Base-by-base conservation (phyloP, 1,284 basidiomycete species). In the Chondrostereum purpureum region DNA sequence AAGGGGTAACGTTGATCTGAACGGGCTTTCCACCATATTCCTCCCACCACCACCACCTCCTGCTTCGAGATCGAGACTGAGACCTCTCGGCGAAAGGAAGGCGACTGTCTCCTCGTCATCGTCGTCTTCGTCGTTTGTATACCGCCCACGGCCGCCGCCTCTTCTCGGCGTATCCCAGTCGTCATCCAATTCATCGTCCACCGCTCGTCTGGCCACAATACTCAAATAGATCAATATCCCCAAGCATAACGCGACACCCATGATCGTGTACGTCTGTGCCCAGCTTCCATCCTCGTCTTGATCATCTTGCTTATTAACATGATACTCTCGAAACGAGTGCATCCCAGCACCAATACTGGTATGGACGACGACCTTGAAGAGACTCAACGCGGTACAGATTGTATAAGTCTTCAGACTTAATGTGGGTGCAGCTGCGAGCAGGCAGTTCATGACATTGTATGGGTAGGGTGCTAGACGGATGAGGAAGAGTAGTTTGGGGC, bases 361-460 rank as follows among this genome's bases (percentile, higher is more conserved):
- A 68, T 92, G 90, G 44, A 92, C 77, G 63, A 91, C 80, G 53
- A 92, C 78, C 64, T 92, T 92, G 73, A 88, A 80, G 44, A 92
- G 73, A 27, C 85, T 88, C 22, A 91, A 72, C 4, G 82, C 88
- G 5, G 89, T 92, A 67, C 88, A 91, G 39, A 76, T 58, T 20
- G 80, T 77, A 65, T 91, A 92, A 8, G 88, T 91, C 51, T 73
- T 73, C 54, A 92, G 70, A 8, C 80, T 83, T 53, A 92, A 75
- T n/a, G 82, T 80, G n/a, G 83, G 82, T 11, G 87, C 81, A n/a
- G 87, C 86, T 2, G 89, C 89, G 24, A 92, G 76, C 36, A 92
- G 76, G 55, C 85, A 88, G 67, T 92, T 92, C 82, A 92, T 88
- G 57, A 92, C 83, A 64, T 92, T 92, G 70, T 86, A 88, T 0